These are phyloP conservation scores for Cylindrodendrum hubeiense DNA, from an alignment of 2,329 filamentous ascomycete genomes.

Conservation along the genomic window DNA sequence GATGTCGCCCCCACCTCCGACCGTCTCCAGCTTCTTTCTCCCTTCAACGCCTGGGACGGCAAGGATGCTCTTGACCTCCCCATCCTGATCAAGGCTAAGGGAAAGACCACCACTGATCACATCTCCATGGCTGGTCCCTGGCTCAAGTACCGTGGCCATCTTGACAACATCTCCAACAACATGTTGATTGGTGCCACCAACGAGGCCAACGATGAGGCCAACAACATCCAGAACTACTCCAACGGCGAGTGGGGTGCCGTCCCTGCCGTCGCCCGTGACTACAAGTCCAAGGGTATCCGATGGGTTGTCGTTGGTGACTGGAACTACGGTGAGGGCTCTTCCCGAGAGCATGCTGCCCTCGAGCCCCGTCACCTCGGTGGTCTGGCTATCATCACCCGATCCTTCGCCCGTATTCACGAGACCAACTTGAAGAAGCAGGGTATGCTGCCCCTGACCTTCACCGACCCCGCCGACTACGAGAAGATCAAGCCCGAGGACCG, in stretches of 20 bases:
- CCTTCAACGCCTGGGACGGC: conserved; percentile 91
- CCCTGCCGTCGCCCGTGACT: conserved; percentile 94
- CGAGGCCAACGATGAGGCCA: conserved; percentile 94
- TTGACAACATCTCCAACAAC: conserved; percentile 99
- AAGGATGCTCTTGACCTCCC: conserved; percentile 88
- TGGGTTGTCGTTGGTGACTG: conserved; percentile 99
- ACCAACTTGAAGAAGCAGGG: conserved; percentile 99
- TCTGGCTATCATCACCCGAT: conserved; percentile 94
- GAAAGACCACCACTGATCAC: conserved; percentile 98
- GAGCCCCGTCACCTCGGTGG: conserved; percentile 98
- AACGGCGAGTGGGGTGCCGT: conserved; percentile 89
- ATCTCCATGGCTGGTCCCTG: conserved; percentile 97
- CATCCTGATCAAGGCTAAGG: conserved; percentile 97
- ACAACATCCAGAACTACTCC: conserved; percentile 94
- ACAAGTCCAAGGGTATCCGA: conserved; percentile 95
- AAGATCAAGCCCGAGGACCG: conserved; percentile 90
- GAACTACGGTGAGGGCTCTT: conserved; percentile 99
- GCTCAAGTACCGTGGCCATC: conserved; percentile 98
- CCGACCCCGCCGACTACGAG: conserved; percentile 96
- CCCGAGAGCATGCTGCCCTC: conserved; percentile 97
- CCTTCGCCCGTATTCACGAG: conserved; percentile 99
- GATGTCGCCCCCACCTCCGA: conserved; percentile 90
- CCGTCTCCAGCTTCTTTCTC: conserved; percentile 90
- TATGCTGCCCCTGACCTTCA: conserved; percentile 98
- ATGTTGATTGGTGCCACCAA: conserved; percentile 99